These are phyloP conservation scores for Teratosphaeria pseudoeucalypti DNA, from an alignment of 2,329 filamentous ascomycete species.

Conservation along the genomic window DNA sequence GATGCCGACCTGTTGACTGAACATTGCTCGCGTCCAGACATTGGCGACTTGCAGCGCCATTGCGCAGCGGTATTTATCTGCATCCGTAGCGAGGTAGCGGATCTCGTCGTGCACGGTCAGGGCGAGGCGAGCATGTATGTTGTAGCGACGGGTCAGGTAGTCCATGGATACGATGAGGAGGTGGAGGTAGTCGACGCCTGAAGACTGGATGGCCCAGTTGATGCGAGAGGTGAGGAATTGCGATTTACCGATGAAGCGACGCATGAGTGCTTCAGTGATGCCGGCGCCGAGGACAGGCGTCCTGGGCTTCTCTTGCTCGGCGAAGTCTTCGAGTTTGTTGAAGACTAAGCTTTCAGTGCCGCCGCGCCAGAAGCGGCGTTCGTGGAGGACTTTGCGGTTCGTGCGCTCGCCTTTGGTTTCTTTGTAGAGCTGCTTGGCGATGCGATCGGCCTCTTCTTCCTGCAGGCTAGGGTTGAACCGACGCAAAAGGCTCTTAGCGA, in stretches of 20 bases:
- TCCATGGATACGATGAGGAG: constrained; percentile 91
- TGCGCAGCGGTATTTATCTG: constrained; percentile 79
- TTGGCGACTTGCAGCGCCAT: constrained; percentile 93
- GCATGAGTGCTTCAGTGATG: constrained; percentile 91
- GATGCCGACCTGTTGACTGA: constrained; percentile 92
- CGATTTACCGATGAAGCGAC: constrained; percentile 74
- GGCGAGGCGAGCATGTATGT: constrained; percentile 71
- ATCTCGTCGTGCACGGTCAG: constrained; percentile 98
- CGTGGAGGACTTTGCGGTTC: constrained; percentile 58
- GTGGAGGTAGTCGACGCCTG: constrained; percentile 93
- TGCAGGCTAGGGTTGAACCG: constrained; percentile 85
- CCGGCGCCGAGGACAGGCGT: constrained; percentile 90
- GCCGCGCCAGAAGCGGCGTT: constrained; percentile 81
- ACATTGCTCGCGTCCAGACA: constrained; percentile 95
- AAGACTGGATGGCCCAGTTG: constrained; percentile 98
- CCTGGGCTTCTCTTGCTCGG: constrained; percentile 80
- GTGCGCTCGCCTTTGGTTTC: constrained; percentile 88
- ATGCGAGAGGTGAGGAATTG: constrained; percentile 93
- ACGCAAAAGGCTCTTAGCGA: constrained; percentile 76
- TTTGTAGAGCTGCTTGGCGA: constrained; percentile 70
- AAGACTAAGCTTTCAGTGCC: constrained; percentile 97
- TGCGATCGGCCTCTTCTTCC: constrained; percentile 65
- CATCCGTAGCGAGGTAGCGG: constrained; percentile 74
- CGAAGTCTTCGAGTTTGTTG: constrained; percentile 96
- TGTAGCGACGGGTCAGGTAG: constrained; percentile 76